Conservation (phyloP, 148 eudicot species). For the Dianthus caryophyllus region DNA sequence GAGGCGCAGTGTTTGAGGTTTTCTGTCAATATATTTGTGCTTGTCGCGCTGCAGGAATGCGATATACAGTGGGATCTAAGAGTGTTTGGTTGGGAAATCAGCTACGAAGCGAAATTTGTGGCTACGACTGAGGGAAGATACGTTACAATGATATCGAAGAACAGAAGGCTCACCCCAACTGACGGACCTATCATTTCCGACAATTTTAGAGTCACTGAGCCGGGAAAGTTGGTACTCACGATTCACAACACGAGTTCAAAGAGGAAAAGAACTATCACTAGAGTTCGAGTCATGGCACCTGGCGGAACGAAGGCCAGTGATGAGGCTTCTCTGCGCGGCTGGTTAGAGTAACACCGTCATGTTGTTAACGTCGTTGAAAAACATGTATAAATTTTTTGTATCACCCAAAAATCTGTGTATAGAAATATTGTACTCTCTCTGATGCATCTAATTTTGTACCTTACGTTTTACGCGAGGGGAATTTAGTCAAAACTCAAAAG, state of each 20-base stretch:
- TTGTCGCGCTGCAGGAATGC: constrained; percentile 31
- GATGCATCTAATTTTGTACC: too few species aligned
- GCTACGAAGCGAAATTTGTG: constrained; percentile 50
- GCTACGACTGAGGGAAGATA: constrained; percentile 27
- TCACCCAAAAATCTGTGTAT: background rate
- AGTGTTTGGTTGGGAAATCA: constrained; percentile 46
- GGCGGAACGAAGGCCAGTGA: constrained; percentile 11
- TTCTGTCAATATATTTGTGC: background rate
- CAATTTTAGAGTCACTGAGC: constrained; percentile 39
- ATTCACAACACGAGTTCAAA: constrained; percentile 44
- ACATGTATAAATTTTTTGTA: background rate
- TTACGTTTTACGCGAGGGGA: too few species aligned
- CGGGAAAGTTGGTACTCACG: constrained; percentile 45
- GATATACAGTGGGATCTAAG: constrained; percentile 50
- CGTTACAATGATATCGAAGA: constrained; percentile 24
- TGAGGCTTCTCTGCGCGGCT: constrained; percentile 26
- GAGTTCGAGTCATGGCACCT: constrained; percentile 37
- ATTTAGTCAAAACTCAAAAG: too few species aligned
- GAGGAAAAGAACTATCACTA: constrained; percentile 51
- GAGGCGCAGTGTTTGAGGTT: background rate
- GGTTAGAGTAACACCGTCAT: constrained; percentile 7
- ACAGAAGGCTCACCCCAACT: constrained; percentile 25
- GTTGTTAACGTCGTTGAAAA: background rate
- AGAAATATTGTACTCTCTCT: background rate
- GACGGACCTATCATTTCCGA: constrained; percentile 42